These are phyloP conservation scores for Blepharisma stoltei DNA, from an alignment of 73 alveolate genomes.

Conservation along the genomic window DNA sequence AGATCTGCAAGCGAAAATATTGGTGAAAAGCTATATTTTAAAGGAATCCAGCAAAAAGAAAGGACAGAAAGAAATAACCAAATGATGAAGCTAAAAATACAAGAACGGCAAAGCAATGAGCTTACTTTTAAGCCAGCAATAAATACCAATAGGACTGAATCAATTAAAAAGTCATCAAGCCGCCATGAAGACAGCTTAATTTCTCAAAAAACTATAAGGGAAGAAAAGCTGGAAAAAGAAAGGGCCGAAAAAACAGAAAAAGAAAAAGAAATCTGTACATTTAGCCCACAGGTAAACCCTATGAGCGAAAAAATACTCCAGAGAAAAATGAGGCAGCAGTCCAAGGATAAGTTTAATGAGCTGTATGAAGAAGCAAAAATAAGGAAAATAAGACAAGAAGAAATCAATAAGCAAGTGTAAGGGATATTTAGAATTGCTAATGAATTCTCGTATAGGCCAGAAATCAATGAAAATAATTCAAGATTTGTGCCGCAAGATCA, in stretches of 20 bases:
- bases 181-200: not conserved
- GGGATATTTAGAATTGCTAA: not conserved
- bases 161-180: not conserved
- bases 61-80: too few species aligned
- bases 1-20: not conserved
- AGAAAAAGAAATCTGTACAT: slow-evolving; percentile 20
- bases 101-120: not conserved
- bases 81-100: not conserved
- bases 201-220: not conserved
- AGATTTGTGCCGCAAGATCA: too few species aligned
- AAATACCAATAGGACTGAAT: not conserved
- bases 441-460: too few species aligned
- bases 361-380: slow-evolving; percentile 21
- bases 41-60: slow-evolving; percentile 19
- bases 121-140: slow-evolving; percentile 23
- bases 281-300: slow-evolving; percentile 5
- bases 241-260: not conserved
- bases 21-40: slow-evolving; percentile 19
- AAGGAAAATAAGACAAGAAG: slow-evolving; percentile 1
- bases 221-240: slow-evolving; percentile 7
- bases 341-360: not conserved
- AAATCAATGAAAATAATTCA: too few species aligned
- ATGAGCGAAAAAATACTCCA: not conserved
- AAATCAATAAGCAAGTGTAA: slow-evolving; percentile 1
- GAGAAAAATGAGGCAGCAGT: not conserved